Conservation (phyloP, 495 filamentous ascomycete species). For the Trichoderma orchidacearum region DNA sequence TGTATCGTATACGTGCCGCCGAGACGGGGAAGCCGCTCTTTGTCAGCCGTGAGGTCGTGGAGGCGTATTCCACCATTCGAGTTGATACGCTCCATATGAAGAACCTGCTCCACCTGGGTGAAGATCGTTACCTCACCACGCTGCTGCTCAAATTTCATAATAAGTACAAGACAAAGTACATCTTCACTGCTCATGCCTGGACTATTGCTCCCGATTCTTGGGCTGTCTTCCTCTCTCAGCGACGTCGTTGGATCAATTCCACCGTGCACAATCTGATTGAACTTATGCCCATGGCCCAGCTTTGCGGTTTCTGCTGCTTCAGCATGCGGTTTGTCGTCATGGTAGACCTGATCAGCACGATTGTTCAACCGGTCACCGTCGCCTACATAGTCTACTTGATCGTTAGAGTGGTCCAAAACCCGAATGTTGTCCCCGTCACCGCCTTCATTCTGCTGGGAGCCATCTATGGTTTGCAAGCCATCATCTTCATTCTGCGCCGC, state of each 20-base stretch:
- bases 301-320: conserved; percentile 99
- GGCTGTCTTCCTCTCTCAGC: conserved; percentile 90
- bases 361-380: conserved; percentile 85
- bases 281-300: conserved; percentile 79
- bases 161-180: conserved; percentile 96
- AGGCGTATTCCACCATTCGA: conserved; percentile 76
- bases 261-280: conserved; percentile 97
- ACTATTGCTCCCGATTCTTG: conserved; percentile 92
- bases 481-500: conserved; percentile 90
- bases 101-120: conserved; percentile 87
- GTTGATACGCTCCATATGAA: conserved; percentile 99
- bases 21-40: conserved; percentile 93
- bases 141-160: conserved; percentile 85
- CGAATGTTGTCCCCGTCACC: conserved; percentile 57
- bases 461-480: conserved; percentile 90
- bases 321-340: conserved; percentile 98
- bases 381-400: conserved; percentile 87
- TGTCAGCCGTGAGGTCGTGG: conserved; percentile 79
- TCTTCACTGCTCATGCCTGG: conserved; percentile 83
- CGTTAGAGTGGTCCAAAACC: conserved; percentile 47
- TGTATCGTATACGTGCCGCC: conserved; percentile 92
- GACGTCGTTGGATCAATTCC: conserved; percentile 98
- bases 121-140: conserved; percentile 93
- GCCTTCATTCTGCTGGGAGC: conserved; percentile 83
- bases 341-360: conserved; percentile 78